Evolutionary conservation across 2,329 filamentous ascomycete species (phyloP), one percentile per base, ranked within the genome.

Genomic region (Chaetomium globosum): DNA sequence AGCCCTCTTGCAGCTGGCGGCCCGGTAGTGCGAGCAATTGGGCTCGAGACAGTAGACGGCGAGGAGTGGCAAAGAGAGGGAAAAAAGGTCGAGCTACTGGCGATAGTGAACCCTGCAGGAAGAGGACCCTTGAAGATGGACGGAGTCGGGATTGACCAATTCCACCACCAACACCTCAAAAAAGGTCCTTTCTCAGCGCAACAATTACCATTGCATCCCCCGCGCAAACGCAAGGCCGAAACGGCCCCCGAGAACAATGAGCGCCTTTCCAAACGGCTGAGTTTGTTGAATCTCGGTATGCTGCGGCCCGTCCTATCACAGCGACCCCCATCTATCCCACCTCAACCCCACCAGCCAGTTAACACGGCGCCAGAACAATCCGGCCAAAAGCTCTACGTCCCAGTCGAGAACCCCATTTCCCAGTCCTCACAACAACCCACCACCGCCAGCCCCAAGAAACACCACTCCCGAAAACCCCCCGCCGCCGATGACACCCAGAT

Each of bases 221-320:
- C 33, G n/a, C 79, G 81, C 73, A 89, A 89, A 78, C 79, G 87
- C 71, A 89, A 88, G 77, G 84, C 86, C 65, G 83, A 86, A 61
- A 75, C 77, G 16, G 84, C 85, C 67, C 74, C 74, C n/a, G 73
- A 76, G 21, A 71, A 85, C 72, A 87, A 85, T 70, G 86, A 96
- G 78, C 89, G 93, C 60, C 84, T 97, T 69, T 89, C 90, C 55
- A 97, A 97, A 80, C 85, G 90, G 69, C 83, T 97, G 76, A 91
- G 92, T 75, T 81, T 91, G 59, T 83, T 97, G 63, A 93, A 93
- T 75, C 80, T 97, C 69, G 90, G 92, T 95, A 86, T 67, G 65
- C 46, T 59, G 56, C 48, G 31, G 55, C 13, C 60, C 39, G 21
- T 53, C 55, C 62, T 62, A 61, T 55, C 54, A 23, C 49, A 26